phyloP scores from a whole-genome alignment of 768 basidiomycete species.

The Kwoniella newhampshirensis region DNA sequence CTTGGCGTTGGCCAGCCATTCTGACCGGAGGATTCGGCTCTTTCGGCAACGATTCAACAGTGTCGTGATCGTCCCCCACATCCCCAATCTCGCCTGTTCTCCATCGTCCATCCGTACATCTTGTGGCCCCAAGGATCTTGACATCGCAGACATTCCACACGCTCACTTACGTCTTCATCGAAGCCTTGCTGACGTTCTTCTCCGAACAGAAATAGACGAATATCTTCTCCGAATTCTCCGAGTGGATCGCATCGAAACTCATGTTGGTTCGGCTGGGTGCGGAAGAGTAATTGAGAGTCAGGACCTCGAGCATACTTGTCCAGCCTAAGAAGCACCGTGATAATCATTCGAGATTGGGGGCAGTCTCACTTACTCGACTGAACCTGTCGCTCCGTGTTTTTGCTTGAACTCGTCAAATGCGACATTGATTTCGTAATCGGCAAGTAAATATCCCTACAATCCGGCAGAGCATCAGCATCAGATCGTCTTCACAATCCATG shows the following conservation, averaged over 20 bases:
- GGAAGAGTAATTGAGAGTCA: too few relatives aligned
- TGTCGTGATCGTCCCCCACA: not conserved
- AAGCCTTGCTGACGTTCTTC: constrained; percentile 90
- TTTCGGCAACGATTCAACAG: too few relatives aligned
- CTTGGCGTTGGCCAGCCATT: too few relatives aligned
- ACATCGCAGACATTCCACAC: too few relatives aligned
- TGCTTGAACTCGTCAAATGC: constrained; percentile 74
- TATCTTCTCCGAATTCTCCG: constrained; percentile 71
- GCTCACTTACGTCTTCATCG: constrained; percentile 84
- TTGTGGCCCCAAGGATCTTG: too few relatives aligned
- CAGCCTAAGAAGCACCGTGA: too few relatives aligned
- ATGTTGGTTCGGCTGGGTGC: constrained; percentile 81
- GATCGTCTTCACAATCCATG: too few relatives aligned
- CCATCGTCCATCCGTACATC: too few relatives aligned
- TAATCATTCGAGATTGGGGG: not conserved
- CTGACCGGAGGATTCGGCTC: too few relatives aligned
- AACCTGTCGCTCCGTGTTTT: constrained; percentile 68
- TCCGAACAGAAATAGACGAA: constrained; percentile 97
- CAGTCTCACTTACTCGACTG: constrained; percentile 73
- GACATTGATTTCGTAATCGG: constrained; percentile 91
- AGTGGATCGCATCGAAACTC: constrained; percentile 83
- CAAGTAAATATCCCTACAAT: constrained; percentile 81
- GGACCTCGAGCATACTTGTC: too few relatives aligned
- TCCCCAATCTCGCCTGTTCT: too few relatives aligned
- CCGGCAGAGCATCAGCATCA: constrained; percentile 38